phyloP scores from a whole-genome alignment of 345 rosid species.

The Trapa bicornis region DNA sequence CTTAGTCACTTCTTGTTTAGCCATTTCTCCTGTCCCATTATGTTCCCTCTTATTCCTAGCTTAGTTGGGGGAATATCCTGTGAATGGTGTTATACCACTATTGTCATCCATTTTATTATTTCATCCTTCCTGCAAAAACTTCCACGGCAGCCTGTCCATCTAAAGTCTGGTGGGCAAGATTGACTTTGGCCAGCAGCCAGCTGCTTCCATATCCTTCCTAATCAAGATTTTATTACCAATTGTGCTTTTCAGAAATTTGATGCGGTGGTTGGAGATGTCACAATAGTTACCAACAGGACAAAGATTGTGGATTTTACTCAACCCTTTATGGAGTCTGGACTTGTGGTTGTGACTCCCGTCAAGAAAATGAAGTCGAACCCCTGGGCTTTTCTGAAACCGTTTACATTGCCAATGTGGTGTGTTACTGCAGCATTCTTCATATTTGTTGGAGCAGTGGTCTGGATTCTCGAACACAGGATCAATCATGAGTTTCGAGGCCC shows the following conservation, averaged over 20 bases:
- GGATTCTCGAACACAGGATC: conserved; percentile 93
- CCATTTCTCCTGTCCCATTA: too few relatives aligned
- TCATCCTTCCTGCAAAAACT: too few relatives aligned
- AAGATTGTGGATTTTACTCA: conserved; percentile 83
- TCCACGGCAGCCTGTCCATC: too few relatives aligned
- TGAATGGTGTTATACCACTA: too few relatives aligned
- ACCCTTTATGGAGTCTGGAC: conserved; percentile 78
- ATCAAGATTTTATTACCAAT: conserved; percentile 11
- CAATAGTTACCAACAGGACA: conserved; percentile 66
- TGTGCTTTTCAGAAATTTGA: conserved; percentile 43
- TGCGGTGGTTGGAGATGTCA: conserved; percentile 76
- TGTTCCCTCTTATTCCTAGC: too few relatives aligned
- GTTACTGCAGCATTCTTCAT: conserved; percentile 76
- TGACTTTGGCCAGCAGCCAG: too few relatives aligned
- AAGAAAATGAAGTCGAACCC: conserved; percentile 56
- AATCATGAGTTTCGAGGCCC: conserved; percentile 82
- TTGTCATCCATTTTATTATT: too few relatives aligned
- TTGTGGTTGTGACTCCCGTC: conserved; percentile 72
- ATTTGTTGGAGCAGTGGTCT: conserved; percentile 75
- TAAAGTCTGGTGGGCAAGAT: too few relatives aligned
- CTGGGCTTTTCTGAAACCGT: conserved; percentile 95
- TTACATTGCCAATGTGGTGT: conserved; percentile 70
- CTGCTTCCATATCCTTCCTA: background rate
- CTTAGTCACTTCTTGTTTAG: too few relatives aligned
- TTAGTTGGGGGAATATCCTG: too few relatives aligned